Evolutionary conservation across 129 eudicot genomes (phyloP).

Genomic region (Escallonia herrerae): DNA sequence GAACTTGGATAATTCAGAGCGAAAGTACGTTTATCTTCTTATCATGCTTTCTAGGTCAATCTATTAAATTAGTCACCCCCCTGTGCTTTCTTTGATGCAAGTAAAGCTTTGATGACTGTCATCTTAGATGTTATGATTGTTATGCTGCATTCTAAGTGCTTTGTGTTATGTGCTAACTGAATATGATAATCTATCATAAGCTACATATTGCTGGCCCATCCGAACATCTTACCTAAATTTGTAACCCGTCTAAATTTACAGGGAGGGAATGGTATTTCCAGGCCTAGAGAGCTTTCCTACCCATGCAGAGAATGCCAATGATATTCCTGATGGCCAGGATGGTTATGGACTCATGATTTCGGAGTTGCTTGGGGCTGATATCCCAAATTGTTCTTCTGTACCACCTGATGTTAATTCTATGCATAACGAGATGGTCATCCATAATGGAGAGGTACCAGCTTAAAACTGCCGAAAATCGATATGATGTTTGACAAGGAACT

Average conservation of each 20-base stretch:
- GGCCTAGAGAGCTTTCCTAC: slow-evolving; percentile 62
- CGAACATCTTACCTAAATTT: slow-evolving; percentile 6
- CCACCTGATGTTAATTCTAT: slow-evolving; percentile 52
- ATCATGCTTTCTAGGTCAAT: background rate
- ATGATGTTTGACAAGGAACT: slow-evolving; percentile 1
- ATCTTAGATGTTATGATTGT: background rate
- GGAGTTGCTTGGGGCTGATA: slow-evolving; percentile 70
- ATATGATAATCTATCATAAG: background rate
- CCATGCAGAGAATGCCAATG: slow-evolving; percentile 50
- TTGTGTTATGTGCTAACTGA: slow-evolving; percentile 3
- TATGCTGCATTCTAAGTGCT: background rate
- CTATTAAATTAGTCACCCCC: background rate
- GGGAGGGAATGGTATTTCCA: slow-evolving; percentile 59
- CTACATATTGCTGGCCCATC: background rate
- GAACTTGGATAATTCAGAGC: slow-evolving; percentile 19
- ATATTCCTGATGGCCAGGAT: slow-evolving; percentile 53
- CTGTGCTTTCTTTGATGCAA: background rate
- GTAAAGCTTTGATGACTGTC: background rate
- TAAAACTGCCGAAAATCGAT: background rate
- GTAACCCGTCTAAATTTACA: slow-evolving; percentile 13
- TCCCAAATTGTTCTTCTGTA: slow-evolving; percentile 70
- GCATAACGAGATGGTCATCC: slow-evolving; percentile 72
- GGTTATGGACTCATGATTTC: slow-evolving; percentile 99
- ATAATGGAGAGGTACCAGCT: slow-evolving; percentile 65
- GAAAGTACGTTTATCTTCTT: slow-evolving; percentile 39